Percentiles rank a stretch among this genome's conserved stretches.
Conservation (phyloP, 495 filamentous ascomycete genomes). For the Elasticomyces elasticus region DNA sequence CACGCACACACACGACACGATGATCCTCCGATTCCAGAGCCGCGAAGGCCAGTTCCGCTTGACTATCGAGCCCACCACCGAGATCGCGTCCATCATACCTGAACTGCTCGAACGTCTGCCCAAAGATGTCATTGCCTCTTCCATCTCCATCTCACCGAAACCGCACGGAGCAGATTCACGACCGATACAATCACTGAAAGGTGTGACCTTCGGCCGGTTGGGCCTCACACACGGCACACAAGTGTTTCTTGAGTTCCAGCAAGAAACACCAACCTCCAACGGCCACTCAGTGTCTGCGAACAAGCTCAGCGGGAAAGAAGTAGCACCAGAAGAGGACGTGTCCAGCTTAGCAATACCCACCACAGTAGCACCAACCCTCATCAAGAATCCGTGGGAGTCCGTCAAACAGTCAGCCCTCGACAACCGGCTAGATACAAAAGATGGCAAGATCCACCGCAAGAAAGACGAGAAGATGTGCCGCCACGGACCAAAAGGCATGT, state of each 20-base stretch:
- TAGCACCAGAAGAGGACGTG: conserved; percentile 56
- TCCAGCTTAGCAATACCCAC: conserved; percentile 47
- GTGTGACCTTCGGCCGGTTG: conserved; percentile 57
- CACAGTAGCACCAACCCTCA: conserved; percentile 42
- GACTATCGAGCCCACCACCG: conserved; percentile 46
- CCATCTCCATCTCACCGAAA: conserved; percentile 70
- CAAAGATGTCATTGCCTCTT: conserved; percentile 58
- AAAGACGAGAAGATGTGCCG: conserved; percentile 82
- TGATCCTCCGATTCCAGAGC: conserved; percentile 60
- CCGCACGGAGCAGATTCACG: conserved; percentile 67
- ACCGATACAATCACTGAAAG: conserved; percentile 53
- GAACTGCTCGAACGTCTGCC: conserved; percentile 56
- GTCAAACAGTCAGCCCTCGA: conserved; percentile 81
- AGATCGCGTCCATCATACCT: conserved; percentile 41
- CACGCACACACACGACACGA: conserved; percentile 24
- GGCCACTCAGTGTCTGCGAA: conserved; percentile 29
- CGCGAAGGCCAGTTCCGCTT: conserved; percentile 64
- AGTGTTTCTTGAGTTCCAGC: conserved; percentile 71
- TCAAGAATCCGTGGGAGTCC: conserved; percentile 88
- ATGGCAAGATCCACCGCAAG: conserved; percentile 81
- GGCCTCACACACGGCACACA: conserved; percentile 79
- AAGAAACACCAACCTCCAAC: conserved; percentile 43
- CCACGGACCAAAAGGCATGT: conserved; percentile 95
- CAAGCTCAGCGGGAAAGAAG: conserved; percentile 66
- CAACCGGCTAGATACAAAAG: conserved; percentile 70